Percentiles rank a stretch among this genome's conserved stretches.
These are phyloP conservation scores for Capronia epimyces DNA, from an alignment of 2,329 filamentous ascomycete species.

Conservation along the genomic window DNA sequence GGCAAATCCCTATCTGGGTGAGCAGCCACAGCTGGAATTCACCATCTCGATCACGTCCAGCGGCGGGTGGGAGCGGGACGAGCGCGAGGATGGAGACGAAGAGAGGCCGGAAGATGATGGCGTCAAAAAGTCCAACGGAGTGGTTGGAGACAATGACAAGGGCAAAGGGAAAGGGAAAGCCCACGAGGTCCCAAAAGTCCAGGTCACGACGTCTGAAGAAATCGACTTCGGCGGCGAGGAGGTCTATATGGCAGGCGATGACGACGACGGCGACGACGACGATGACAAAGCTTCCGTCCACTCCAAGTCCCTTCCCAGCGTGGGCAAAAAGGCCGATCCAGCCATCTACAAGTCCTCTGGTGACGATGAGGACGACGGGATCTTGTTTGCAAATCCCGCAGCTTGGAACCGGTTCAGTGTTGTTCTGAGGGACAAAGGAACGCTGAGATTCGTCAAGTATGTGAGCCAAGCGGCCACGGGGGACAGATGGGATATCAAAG, in stretches of 20 bases:
- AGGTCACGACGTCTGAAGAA: constrained; percentile 29
- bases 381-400: constrained; percentile 63
- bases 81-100: constrained; percentile 42
- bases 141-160: constrained; percentile 26
- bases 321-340: constrained; percentile 54
- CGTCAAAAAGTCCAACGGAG: constrained; percentile 8
- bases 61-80: constrained; percentile 72
- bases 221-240: constrained; percentile 45
- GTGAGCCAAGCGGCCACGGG: constrained; percentile 75
- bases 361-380: constrained; percentile 64
- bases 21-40: constrained; percentile 72
- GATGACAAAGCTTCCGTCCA: constrained; percentile 28
- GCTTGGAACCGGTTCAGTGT: constrained; percentile 89
- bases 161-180: constrained; percentile 34
- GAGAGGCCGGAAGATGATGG: not conserved
- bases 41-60: constrained; percentile 83
- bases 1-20: constrained; percentile 71
- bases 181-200: constrained; percentile 32
- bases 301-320: constrained; percentile 30
- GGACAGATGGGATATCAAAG: constrained; percentile 88
- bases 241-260: constrained; percentile 85
- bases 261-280: constrained; percentile 63
- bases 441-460: constrained; percentile 93
- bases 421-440: constrained; percentile 79
- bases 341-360: constrained; percentile 74